These are phyloP conservation scores for Fusarium keratoplasticum DNA, from an alignment of 2,329 filamentous ascomycete genomes.

Conservation along the genomic window DNA sequence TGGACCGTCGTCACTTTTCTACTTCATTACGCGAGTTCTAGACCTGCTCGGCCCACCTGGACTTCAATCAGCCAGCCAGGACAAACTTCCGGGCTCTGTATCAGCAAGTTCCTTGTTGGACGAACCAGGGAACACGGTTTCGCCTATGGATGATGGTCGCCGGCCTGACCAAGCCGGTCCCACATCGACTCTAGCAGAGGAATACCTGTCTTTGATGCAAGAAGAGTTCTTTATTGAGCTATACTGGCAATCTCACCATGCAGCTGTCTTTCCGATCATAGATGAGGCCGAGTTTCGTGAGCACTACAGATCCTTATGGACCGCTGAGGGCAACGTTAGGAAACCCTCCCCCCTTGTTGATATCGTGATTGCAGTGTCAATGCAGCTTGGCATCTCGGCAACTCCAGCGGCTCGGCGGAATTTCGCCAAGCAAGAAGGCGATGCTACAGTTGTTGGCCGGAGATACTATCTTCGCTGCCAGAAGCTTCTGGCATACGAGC, in stretches of 20 bases:
- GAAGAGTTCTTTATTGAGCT: neutral
- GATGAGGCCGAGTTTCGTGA: neutral
- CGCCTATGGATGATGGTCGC: neutral
- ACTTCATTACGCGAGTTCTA: neutral
- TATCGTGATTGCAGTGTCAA: neutral
- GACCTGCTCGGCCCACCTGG: neutral
- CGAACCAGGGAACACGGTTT: neutral
- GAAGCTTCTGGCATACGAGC: neutral
- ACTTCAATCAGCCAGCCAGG: neutral
- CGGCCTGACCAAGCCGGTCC: neutral
- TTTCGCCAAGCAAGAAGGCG: neutral
- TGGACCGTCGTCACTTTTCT: conserved; percentile 16
- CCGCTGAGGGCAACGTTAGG: neutral
- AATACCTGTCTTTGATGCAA: neutral
- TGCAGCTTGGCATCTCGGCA: neutral
- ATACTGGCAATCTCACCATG: neutral
- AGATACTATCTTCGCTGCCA: neutral
- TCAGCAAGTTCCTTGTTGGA: neutral
- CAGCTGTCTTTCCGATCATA: neutral
- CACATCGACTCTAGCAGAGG: neutral
- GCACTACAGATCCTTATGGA: neutral
- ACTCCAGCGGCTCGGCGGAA: neutral
- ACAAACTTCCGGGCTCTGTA: neutral
- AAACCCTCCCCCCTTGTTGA: neutral
- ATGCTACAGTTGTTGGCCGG: neutral